Evolutionary conservation across 352 stramenopile species (phyloP).

Genomic region (Globisporangium nunn): DNA sequence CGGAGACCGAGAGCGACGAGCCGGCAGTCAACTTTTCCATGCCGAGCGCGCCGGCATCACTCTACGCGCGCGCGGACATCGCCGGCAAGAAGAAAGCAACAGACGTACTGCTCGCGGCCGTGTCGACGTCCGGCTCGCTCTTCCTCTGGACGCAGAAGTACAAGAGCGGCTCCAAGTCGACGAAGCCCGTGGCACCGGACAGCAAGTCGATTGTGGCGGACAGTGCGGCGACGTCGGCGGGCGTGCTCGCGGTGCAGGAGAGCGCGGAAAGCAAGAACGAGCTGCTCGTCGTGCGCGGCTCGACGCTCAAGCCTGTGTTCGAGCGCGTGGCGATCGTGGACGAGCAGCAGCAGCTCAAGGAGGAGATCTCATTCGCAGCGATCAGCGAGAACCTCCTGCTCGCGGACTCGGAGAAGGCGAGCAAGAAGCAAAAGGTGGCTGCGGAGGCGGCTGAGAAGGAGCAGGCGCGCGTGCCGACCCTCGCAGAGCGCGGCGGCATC

Average conservation of each 20-base stretch:
- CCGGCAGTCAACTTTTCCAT: conserved; percentile 71
- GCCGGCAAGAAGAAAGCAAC: conserved; percentile 63
- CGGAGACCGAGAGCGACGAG: conserved; percentile 48
- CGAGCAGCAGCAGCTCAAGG: conserved; percentile 51
- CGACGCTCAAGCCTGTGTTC: conserved; percentile 70
- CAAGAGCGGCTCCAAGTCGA: conserved; percentile 37
- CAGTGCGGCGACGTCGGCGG: conserved; percentile 25
- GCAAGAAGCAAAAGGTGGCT: conserved; percentile 59
- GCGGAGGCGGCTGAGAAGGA: conserved; percentile 30
- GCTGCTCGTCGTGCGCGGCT: conserved; percentile 64
- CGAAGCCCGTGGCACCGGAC: conserved; percentile 58
- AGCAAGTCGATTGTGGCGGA: conserved; percentile 26
- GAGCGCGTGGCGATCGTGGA: conserved; percentile 57
- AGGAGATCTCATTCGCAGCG: conserved; percentile 39
- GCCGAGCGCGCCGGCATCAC: conserved; percentile 39
- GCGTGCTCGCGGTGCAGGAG: conserved; percentile 38
- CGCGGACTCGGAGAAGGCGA: conserved; percentile 25
- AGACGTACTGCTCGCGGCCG: conserved; percentile 51
- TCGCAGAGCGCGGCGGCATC: conserved; percentile 58
- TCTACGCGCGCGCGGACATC: conserved; percentile 35
- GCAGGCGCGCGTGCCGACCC: conserved; percentile 62
- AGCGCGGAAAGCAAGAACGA: conserved; percentile 21
- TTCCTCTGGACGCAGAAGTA: conserved; percentile 76
- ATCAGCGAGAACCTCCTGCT: conserved; percentile 69
- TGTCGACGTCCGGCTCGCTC: conserved; percentile 51